Evolutionary conservation across 208 protist genomes (phyloP).

Genomic region (Blastocrithidia nonstop): DNA sequence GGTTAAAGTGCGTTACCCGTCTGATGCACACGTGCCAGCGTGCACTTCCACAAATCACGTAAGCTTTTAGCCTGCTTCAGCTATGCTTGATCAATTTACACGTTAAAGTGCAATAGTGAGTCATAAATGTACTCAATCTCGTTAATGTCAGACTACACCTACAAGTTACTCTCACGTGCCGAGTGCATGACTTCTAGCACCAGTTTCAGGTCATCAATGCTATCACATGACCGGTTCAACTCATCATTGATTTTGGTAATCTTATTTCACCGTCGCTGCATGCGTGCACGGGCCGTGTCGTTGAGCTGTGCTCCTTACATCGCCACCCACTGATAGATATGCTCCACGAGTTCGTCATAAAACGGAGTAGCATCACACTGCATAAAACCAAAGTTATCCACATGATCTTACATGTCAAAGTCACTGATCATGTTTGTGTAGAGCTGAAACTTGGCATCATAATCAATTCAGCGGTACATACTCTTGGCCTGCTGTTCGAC

Average conservation of each 20-base stretch:
- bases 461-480: slow-evolving; percentile 89
- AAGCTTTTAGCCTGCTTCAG: slow-evolving; percentile 60
- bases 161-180: slow-evolving; percentile 64
- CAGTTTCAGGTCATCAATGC: slow-evolving; percentile 93
- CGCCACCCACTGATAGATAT: slow-evolving; percentile 87
- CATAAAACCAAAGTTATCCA: slow-evolving; percentile 92
- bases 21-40: slow-evolving; percentile 58
- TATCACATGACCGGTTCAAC: slow-evolving; percentile 73
- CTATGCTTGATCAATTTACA: slow-evolving; percentile 74
- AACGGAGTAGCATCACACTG: slow-evolving; percentile 84
- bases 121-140: slow-evolving; percentile 93
- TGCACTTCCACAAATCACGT: slow-evolving; percentile 67
- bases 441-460: slow-evolving; percentile 89
- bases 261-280: slow-evolving; percentile 52
- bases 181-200: slow-evolving; percentile 91
- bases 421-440: slow-evolving; percentile 90
- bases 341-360: slow-evolving; percentile 77
- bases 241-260: slow-evolving; percentile 82
- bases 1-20: slow-evolving; percentile 72
- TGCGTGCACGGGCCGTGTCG: slow-evolving; percentile 61
- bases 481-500: slow-evolving; percentile 89
- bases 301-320: slow-evolving; percentile 90
- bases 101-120: slow-evolving; percentile 86
- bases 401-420: slow-evolving; percentile 73
- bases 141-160: slow-evolving; percentile 87